phyloP scores from a whole-genome alignment of 345 rosid genomes.

The Salix exigua region DNA sequence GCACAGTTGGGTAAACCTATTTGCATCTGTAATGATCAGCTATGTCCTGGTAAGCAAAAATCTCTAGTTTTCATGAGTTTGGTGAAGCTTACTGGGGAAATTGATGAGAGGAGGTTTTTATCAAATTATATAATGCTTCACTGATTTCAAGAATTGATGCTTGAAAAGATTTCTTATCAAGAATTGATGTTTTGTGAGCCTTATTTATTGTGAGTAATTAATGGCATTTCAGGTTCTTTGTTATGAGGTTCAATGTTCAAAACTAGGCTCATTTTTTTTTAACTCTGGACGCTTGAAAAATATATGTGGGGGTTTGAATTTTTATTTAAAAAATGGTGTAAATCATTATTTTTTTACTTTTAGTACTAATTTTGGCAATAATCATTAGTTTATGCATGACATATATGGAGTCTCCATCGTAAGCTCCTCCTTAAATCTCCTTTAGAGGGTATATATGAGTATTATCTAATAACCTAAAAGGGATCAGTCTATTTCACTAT shows the following conservation, averaged over 20 bases:
- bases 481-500: no score
- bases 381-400: no score
- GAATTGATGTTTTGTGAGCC: neutral
- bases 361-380: no score
- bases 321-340: no score
- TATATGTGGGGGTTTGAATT: no score
- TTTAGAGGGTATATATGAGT: no score
- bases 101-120: neutral
- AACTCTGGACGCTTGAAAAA: no score
- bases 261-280: neutral
- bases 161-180: neutral
- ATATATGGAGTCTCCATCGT: no score
- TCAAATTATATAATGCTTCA: neutral
- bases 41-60: constrained; percentile 24
- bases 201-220: neutral
- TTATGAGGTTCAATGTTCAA: neutral
- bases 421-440: no score
- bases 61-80: neutral
- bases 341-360: no score
- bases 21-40: constrained; percentile 29
- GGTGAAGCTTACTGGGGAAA: neutral
- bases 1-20: constrained; percentile 14
- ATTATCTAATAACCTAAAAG: no score
- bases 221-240: neutral
- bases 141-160: neutral